A percentile compares a stretch with the other conserved stretches of the same genome.
Evolutionary conservation across 192 early-diverging fungal species (phyloP).

Genomic region (Coemansia guatemalensis): DNA sequence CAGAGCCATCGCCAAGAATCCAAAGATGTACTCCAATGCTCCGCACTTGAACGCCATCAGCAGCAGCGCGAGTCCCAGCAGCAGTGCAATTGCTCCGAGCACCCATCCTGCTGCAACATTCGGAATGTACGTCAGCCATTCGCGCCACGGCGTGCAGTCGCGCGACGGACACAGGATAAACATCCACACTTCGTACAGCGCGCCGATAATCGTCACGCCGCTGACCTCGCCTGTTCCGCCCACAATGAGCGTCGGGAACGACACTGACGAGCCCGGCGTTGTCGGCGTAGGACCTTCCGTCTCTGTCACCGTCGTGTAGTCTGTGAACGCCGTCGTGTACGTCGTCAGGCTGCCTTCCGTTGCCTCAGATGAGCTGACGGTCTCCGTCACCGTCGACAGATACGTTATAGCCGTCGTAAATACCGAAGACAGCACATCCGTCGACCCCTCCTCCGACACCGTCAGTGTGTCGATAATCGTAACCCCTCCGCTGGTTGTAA

Average conservation of each 20-base stretch:
- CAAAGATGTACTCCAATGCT: conserved; percentile 43
- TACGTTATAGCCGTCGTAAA: conserved; percentile 24
- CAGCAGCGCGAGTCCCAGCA: conserved; percentile 32
- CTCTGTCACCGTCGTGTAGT: conserved; percentile 27
- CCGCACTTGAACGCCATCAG: conserved; percentile 47
- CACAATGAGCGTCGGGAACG: conserved; percentile 26
- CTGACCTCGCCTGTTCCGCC: conserved; percentile 43
- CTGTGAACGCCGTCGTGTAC: conserved; percentile 34
- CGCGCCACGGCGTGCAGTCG: conserved; percentile 46
- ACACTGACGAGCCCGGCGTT: background rate
- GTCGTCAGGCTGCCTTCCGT: conserved; percentile 30
- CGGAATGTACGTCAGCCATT: conserved; percentile 54
- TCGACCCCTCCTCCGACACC: conserved; percentile 10
- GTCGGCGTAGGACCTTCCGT: conserved; percentile 9
- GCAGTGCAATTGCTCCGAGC: conserved; percentile 37
- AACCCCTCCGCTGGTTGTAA: conserved; percentile 6
- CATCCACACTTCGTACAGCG: conserved; percentile 50
- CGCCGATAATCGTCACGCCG: conserved; percentile 36
- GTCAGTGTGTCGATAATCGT: conserved; percentile 25
- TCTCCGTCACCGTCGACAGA: conserved; percentile 20
- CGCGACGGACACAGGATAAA: conserved; percentile 48
- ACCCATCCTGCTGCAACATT: conserved; percentile 48
- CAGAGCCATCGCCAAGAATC: conserved; percentile 37
- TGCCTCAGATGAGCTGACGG: conserved; percentile 13
- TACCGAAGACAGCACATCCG: conserved; percentile 9